Evolutionary conservation across 768 basidiomycete species (phyloP), one percentile per base, ranked within the genome.

Genomic region (Tulasnella sp.): DNA sequence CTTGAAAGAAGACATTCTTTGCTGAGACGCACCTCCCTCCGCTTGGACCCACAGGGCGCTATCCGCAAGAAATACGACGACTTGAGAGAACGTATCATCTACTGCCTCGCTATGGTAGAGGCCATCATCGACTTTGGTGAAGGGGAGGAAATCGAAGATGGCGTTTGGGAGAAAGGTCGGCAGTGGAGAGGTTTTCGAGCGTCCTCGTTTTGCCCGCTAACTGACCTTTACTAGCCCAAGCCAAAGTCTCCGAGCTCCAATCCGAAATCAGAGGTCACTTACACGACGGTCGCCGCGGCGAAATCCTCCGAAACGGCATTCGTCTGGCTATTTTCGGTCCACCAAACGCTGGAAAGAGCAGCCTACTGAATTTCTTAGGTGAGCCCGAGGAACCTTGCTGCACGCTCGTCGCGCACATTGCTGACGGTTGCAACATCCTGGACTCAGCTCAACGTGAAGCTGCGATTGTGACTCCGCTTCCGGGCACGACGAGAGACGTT

Each of bases 111-210:
- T 16, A 89, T 92, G 81, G 88, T 95, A 5, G 96, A 98, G 85
- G 96, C 96, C 0, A 86, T 97, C 28, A 96, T 98, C 78, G 96
- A 97, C 85, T 98, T 97, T 85, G 95, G 95, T 8, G 96, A 98
- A 86, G 94, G 93, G 20, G 96, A 97, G 83, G 94, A 95, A 48
- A 90, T 97, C 58, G 95, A 96, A 83, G 93, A 93, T n/a, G 92
- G 89, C 12, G 91, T 95, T 28, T 92, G 90, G 82, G 92, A 92
- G 14, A 88, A 90, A 87, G 94, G 96, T 94, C 79, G 5, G 85
- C 22, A 18, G 72, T 69, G 8, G 37, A 9, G n/a, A 22, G 54
- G 40, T 50, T 76, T 24, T 20, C 1, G 54, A 22, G 9, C 37
- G 37, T 18, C 64, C 60, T 24, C 22, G 31, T 31, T 31, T 18